These are phyloP conservation scores for Sporothrix schenckii DNA, from an alignment of 2,329 filamentous ascomycete species.

Conservation along the genomic window DNA sequence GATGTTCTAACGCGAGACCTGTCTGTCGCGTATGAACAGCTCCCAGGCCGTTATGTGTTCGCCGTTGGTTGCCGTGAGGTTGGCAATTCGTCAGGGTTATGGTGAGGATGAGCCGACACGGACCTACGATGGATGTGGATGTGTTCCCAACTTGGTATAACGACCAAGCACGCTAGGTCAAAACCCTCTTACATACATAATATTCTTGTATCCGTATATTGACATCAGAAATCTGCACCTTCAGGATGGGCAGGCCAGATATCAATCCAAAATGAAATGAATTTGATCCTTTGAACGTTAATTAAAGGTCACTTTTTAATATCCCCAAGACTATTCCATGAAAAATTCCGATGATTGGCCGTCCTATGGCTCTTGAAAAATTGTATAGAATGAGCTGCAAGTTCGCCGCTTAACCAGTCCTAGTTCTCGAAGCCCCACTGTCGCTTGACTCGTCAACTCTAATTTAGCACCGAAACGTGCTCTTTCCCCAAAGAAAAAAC, in stretches of 20 bases:
- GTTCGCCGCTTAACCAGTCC: too few species aligned
- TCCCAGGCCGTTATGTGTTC: neutral
- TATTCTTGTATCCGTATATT: neutral
- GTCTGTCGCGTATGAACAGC: neutral
- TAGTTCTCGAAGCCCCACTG: slow-evolving; percentile 8
- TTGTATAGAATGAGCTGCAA: neutral
- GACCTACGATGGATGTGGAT: neutral
- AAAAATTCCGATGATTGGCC: neutral
- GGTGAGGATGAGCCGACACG: neutral
- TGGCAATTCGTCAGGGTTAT: neutral
- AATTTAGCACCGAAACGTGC: slow-evolving; percentile 17
- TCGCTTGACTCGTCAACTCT: slow-evolving; percentile 17
- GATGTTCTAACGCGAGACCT: neutral
- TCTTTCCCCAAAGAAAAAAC: neutral
- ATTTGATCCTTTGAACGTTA: neutral
- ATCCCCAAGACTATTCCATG: neutral
- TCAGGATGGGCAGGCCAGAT: neutral
- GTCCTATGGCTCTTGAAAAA: neutral
- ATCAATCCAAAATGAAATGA: neutral
- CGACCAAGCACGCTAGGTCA: neutral
- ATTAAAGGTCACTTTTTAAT: neutral
- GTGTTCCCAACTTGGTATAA: slow-evolving; percentile 14
- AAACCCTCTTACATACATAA: neutral
- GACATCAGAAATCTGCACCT: neutral
- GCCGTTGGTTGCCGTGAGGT: slow-evolving; percentile 3